Conservation (phyloP, 805 yeast species). For the Barnettozyma californica region DNA sequence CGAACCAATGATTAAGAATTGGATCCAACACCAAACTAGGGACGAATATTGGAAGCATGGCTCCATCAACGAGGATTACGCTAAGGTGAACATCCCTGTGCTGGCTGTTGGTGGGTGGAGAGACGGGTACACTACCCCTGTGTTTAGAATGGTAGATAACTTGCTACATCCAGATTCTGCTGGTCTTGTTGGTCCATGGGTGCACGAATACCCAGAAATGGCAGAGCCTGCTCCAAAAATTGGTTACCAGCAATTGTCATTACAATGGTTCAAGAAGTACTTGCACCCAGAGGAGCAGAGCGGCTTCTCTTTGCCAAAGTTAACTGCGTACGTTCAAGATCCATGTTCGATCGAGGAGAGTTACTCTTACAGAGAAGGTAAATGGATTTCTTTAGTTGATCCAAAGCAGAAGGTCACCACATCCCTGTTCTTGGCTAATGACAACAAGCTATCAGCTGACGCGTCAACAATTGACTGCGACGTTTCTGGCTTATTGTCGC, state of each 20-base stretch:
- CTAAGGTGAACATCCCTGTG: constrained; percentile 37
- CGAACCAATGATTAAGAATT: constrained; percentile 36
- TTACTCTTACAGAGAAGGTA: constrained; percentile 33
- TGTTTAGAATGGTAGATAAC: constrained; percentile 37
- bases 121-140: constrained; percentile 42
- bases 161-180: constrained; percentile 31
- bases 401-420: constrained; percentile 11
- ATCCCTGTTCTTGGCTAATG: constrained; percentile 15
- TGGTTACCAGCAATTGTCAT: constrained; percentile 38
- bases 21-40: constrained; percentile 40
- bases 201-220: constrained; percentile 44
- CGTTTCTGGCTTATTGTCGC: constrained; percentile 32
- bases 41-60: constrained; percentile 46
- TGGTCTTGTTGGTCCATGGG: constrained; percentile 43
- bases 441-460: constrained; percentile 3
- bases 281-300: constrained; percentile 26
- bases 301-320: constrained; percentile 28
- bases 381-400: constrained; percentile 32
- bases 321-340: constrained; percentile 39
- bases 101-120: constrained; percentile 43
- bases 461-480: constrained; percentile 10
- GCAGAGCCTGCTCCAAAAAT: constrained; percentile 41
- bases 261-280: constrained; percentile 38
- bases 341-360: constrained; percentile 36
- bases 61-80: constrained; percentile 37